These are phyloP conservation scores for Leucocoprinus birnbaumii DNA, from an alignment of 768 basidiomycete species.

Conservation along the genomic window DNA sequence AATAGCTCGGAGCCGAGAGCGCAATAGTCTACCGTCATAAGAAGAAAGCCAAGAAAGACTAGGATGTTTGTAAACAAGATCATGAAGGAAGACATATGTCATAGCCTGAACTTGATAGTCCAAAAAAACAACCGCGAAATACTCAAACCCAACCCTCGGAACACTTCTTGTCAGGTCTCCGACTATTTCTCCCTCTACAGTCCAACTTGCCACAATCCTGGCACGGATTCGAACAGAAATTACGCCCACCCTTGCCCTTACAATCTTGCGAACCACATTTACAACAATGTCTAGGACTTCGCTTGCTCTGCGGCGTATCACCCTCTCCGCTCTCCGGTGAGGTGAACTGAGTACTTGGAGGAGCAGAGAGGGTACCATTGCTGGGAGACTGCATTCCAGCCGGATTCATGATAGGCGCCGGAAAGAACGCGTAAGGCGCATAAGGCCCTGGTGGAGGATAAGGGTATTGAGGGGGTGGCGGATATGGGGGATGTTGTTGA, in stretches of 20 bases:
- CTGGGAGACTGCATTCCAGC: constrained; percentile 7
- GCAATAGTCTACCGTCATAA: too few relatives aligned
- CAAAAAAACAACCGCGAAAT: too few relatives aligned
- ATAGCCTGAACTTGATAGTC: too few relatives aligned
- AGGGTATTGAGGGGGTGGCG: constrained; percentile 16
- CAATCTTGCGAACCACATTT: constrained; percentile 82
- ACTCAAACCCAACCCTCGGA: constrained; percentile 43
- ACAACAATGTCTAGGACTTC: constrained; percentile 72
- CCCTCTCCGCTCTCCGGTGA: constrained; percentile 6
- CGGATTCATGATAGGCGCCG: neutral
- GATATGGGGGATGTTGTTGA: constrained; percentile 8
- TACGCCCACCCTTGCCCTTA: constrained; percentile 78
- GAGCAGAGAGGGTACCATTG: constrained; percentile 13
- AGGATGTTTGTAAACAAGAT: too few relatives aligned
- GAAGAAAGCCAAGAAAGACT: too few relatives aligned
- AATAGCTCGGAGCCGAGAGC: too few relatives aligned
- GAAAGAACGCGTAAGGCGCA: constrained; percentile 20
- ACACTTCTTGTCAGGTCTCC: constrained; percentile 75
- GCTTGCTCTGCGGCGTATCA: constrained; percentile 34
- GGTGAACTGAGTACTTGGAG: constrained; percentile 3
- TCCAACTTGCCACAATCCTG: constrained; percentile 83
- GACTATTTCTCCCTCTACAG: constrained; percentile 74
- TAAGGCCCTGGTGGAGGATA: constrained; percentile 19
- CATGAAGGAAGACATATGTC: too few relatives aligned
- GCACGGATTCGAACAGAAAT: constrained; percentile 70